Conservation (phyloP, 345 rosid species). For the Fremontodendron californicum region DNA sequence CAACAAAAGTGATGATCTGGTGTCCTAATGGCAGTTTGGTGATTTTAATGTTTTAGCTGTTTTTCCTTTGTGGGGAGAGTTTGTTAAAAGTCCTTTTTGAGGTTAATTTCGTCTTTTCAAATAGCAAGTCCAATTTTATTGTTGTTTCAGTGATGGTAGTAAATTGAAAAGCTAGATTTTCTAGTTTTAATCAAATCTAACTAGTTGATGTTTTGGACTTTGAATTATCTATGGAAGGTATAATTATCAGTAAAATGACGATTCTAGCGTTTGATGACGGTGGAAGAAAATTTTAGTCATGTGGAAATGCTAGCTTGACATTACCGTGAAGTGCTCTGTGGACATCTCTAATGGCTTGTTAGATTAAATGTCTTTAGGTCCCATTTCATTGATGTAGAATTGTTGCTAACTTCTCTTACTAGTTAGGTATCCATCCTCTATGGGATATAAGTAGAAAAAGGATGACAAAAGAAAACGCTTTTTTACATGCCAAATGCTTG, state of each 20-base stretch:
- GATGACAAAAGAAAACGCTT: slow-evolving; percentile 31
- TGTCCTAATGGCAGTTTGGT: slow-evolving; percentile 26
- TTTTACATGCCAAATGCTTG: slow-evolving; percentile 34
- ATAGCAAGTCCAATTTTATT: background rate
- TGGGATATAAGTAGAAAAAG: slow-evolving; percentile 26
- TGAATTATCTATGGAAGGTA: background rate
- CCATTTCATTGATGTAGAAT: slow-evolving; percentile 28
- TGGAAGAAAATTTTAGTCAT: slow-evolving; percentile 8
- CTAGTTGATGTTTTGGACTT: background rate
- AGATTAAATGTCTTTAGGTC: slow-evolving; percentile 38
- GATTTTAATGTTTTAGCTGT: slow-evolving; percentile 20
- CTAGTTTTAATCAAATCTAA: background rate
- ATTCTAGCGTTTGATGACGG: slow-evolving; percentile 19
- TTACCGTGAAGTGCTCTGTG: slow-evolving; percentile 24
- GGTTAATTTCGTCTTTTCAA: slow-evolving; percentile 35
- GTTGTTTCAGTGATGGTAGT: background rate
- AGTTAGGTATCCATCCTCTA: slow-evolving; percentile 43
- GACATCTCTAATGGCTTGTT: slow-evolving; percentile 25
- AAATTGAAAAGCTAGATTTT: slow-evolving; percentile 5
- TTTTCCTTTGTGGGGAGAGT: slow-evolving; percentile 15
- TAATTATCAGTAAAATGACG: slow-evolving; percentile 11
- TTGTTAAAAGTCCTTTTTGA: slow-evolving; percentile 31
- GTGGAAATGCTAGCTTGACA: slow-evolving; percentile 43
- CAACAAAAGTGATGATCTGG: slow-evolving; percentile 23
- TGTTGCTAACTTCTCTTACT: slow-evolving; percentile 32